Evolutionary conservation across 768 basidiomycete genomes (phyloP).

Genomic region (Leccinellum albellum): DNA sequence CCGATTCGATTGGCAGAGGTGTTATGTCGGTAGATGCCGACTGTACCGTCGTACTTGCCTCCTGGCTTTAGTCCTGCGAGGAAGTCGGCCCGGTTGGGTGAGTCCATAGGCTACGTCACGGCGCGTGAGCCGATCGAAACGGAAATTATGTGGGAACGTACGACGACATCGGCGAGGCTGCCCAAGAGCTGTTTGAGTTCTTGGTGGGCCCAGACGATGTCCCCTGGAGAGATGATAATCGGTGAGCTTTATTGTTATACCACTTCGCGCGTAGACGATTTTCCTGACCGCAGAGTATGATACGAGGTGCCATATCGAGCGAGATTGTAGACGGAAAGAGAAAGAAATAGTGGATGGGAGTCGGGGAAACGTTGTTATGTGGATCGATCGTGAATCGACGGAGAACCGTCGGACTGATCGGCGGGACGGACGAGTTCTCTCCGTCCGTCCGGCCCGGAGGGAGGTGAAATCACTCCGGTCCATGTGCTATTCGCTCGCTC

Average conservation of each 20-base stretch:
- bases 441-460: neutral
- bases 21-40: constrained; percentile 80
- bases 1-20: constrained; percentile 62
- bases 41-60: constrained; percentile 68
- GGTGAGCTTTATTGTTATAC: neutral
- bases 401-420: neutral
- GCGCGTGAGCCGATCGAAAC: neutral
- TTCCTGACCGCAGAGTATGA: constrained; percentile 34
- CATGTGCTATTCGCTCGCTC: neutral
- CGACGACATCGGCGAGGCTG: constrained; percentile 70
- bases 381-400: neutral
- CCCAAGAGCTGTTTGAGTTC: constrained; percentile 65
- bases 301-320: constrained; percentile 10
- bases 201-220: constrained; percentile 78
- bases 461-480: neutral
- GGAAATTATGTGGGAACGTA: constrained; percentile 51
- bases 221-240: constrained; percentile 37
- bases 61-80: constrained; percentile 56
- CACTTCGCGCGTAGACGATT: neutral
- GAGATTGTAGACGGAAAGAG: neutral
- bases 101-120: constrained; percentile 46
- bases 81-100: constrained; percentile 64
- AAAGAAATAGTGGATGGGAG: neutral
- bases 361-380: neutral
- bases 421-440: neutral